These are phyloP conservation scores for Austroboletus sp. DNA, from an alignment of 1,284 basidiomycete genomes.

Conservation along the genomic window DNA sequence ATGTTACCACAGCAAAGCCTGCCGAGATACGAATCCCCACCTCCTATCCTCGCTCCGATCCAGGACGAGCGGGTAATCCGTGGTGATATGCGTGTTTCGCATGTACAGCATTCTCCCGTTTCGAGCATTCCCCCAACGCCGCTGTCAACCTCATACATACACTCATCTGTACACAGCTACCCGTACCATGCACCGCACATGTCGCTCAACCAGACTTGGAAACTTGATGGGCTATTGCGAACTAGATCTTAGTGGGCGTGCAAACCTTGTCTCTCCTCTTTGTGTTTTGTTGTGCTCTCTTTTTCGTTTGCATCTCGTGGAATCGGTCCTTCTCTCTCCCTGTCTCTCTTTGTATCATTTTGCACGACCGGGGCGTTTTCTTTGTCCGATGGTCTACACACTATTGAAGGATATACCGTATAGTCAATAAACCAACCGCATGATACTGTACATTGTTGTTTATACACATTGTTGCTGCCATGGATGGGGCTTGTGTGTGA, in stretches of 20 bases:
- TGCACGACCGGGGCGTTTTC: conserved; percentile 3
- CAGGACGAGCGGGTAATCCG: conserved; percentile 41
- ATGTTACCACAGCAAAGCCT: conserved; percentile 26
- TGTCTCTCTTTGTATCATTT: conserved; percentile 21
- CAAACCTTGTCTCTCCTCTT: neutral
- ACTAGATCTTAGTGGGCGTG: conserved; percentile 22
- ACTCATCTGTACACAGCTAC: conserved; percentile 37
- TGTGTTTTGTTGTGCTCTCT: conserved; percentile 1
- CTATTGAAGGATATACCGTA: conserved; percentile 34
- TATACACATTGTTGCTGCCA: conserved; percentile 15
- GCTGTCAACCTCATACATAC: conserved; percentile 34
- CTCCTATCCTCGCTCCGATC: conserved; percentile 51
- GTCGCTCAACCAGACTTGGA: conserved; percentile 28
- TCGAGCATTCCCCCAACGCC: conserved; percentile 27
- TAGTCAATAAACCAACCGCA: conserved; percentile 29
- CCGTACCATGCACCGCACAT: conserved; percentile 32
- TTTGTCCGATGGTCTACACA: conserved; percentile 16
- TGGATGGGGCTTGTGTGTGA: conserved; percentile 10
- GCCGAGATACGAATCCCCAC: conserved; percentile 45
- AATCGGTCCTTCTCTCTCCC: conserved; percentile 5
- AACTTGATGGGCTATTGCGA: conserved; percentile 28
- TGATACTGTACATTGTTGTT: conserved; percentile 34
- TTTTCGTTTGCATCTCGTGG: conserved; percentile 11
- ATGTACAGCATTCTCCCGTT: conserved; percentile 33
- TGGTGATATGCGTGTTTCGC: conserved; percentile 30